Percentiles rank a stretch among this genome's conserved stretches.
phyloP scores from a whole-genome alignment of 768 basidiomycete genomes.

The Boletus rufocinnamomeus region DNA sequence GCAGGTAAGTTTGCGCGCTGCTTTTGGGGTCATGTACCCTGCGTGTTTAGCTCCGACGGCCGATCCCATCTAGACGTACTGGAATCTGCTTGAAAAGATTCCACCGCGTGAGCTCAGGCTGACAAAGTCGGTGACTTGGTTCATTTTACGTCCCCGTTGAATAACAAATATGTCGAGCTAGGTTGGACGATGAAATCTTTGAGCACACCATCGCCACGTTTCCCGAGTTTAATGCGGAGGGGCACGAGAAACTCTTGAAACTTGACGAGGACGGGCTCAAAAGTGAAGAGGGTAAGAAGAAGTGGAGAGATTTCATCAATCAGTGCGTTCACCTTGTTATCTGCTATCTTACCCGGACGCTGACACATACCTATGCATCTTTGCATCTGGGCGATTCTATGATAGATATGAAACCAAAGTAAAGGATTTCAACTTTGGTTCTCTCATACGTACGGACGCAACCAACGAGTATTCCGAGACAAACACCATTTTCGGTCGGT shows the following conservation, averaged over 20 bases:
- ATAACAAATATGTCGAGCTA: slow-evolving; percentile 35
- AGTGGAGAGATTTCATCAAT: slow-evolving; percentile 88
- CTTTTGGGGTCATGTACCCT: slow-evolving; percentile 2
- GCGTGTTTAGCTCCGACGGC: slow-evolving; percentile 9
- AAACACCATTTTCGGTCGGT: slow-evolving; percentile 91
- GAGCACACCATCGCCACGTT: slow-evolving; percentile 74
- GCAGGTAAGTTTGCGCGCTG: slow-evolving; percentile 58
- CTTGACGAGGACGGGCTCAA: slow-evolving; percentile 95
- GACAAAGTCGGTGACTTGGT: slow-evolving; percentile 62
- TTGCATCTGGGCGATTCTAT: background rate
- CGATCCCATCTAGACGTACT: slow-evolving; percentile 71
- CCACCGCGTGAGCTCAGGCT: slow-evolving; percentile 73
- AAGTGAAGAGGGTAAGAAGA: slow-evolving; percentile 79
- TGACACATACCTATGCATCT: background rate
- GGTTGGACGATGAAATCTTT: slow-evolving; percentile 90
- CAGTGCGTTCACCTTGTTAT: slow-evolving; percentile 44
- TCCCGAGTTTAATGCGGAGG: slow-evolving; percentile 68
- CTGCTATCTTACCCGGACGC: background rate
- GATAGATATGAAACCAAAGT: slow-evolving; percentile 85
- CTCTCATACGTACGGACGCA: slow-evolving; percentile 82
- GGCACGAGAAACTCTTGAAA: slow-evolving; percentile 48
- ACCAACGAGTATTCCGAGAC: slow-evolving; percentile 81
- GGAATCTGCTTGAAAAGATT: slow-evolving; percentile 87
- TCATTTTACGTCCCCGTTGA: slow-evolving; percentile 4
- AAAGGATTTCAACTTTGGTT: slow-evolving; percentile 96